A percentile compares a stretch with the other conserved stretches of the same genome.
Conservation (phyloP, 257 asterid species). For the Solanum ossicruentum region DNA sequence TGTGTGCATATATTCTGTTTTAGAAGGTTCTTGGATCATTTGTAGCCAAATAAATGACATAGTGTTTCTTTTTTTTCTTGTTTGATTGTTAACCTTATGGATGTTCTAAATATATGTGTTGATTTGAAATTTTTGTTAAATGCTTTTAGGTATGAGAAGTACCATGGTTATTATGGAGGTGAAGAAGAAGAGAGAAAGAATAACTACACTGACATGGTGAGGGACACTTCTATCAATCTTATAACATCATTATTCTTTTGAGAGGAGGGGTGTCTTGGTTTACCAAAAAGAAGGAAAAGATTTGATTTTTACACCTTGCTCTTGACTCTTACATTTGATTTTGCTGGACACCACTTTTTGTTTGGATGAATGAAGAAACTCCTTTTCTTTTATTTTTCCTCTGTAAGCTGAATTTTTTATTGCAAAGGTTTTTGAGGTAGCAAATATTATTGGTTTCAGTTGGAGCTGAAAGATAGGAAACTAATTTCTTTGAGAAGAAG, state of each 20-base stretch:
- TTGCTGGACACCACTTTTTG: neutral
- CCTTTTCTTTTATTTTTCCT: neutral
- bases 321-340: neutral
- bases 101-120: neutral
- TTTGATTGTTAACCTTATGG: neutral
- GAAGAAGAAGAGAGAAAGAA: constrained; percentile 81
- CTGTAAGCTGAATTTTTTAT: neutral
- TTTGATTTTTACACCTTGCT: neutral
- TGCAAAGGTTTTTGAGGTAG: neutral
- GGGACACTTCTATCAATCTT: neutral
- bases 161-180: constrained; percentile 89
- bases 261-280: neutral
- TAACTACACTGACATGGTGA: constrained; percentile 91
- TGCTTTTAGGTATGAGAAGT: constrained; percentile 78
- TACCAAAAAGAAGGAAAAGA: neutral
- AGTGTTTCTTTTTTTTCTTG: neutral
- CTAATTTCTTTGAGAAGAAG: neutral
- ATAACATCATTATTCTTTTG: neutral
- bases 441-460: neutral
- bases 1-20: neutral
- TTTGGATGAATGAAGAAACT: neutral
- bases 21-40: neutral
- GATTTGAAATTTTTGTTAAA: constrained; percentile 1
- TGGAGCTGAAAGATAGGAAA: neutral
- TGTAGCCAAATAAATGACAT: neutral